Evolutionary conservation across 2,329 filamentous ascomycete genomes (phyloP).

Genomic region (Trichoderma simmonsii): DNA sequence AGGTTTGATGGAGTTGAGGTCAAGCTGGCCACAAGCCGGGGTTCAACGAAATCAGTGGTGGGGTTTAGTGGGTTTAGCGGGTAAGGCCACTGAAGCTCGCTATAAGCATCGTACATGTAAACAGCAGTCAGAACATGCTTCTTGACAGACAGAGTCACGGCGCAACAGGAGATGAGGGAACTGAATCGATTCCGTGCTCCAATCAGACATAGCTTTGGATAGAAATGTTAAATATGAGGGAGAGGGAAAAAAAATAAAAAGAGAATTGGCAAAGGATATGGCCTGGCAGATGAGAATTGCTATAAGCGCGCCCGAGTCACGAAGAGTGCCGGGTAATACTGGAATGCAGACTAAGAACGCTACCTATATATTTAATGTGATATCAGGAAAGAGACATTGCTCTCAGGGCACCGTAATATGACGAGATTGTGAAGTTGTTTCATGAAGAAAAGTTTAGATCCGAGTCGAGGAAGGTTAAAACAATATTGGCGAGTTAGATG

Average conservation of each 20-base stretch:
- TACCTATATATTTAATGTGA: not conserved
- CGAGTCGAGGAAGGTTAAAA: not conserved
- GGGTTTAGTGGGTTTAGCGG: not conserved
- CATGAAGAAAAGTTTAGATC: not conserved
- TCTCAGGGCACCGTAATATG: accelerated
- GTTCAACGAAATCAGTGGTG: not conserved
- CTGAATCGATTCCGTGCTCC: not conserved
- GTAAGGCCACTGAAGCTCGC: not conserved
- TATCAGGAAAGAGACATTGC: not conserved
- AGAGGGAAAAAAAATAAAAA: too few relatives aligned
- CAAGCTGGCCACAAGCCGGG: not conserved
- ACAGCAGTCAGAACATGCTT: too few relatives aligned
- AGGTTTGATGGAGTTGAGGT: not conserved
- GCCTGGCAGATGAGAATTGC: not conserved
- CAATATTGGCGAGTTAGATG: too few relatives aligned
- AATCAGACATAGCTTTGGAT: not conserved
- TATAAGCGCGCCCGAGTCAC: not conserved
- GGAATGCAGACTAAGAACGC: not conserved
- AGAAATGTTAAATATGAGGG: not conserved
- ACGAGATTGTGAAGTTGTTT: not conserved
- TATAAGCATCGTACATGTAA: not conserved
- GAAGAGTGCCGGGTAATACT: not conserved
- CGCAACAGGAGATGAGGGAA: not conserved
- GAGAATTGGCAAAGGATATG: not conserved
- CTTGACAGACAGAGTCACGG: not conserved